phyloP scores from a whole-genome alignment of 352 stramenopile species.

The Hyaloperonospora arabidopsidis region DNA sequence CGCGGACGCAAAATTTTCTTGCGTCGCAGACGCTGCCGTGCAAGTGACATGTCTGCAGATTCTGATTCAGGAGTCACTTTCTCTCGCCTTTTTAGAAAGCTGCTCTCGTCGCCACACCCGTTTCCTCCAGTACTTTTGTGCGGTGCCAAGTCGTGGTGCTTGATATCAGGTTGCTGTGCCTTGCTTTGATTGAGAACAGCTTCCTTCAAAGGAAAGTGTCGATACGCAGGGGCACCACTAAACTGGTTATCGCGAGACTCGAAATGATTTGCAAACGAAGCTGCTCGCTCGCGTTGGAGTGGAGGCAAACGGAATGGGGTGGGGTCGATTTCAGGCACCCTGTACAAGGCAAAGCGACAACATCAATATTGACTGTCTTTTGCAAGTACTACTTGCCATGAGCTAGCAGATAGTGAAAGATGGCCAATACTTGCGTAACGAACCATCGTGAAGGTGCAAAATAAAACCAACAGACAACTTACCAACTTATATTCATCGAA shows the following conservation, averaged over 20 bases:
- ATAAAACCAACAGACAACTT: slow-evolving; percentile 22
- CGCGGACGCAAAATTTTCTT: slow-evolving; percentile 16
- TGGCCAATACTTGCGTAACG: slow-evolving; percentile 15
- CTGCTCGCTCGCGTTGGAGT: slow-evolving; percentile 17
- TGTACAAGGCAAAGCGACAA: slow-evolving; percentile 2
- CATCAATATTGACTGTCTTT: slow-evolving; percentile 4
- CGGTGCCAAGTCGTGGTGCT: slow-evolving; percentile 4
- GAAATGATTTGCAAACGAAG: slow-evolving; percentile 20
- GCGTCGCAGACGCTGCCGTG: slow-evolving; percentile 11
- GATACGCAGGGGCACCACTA: slow-evolving; percentile 4
- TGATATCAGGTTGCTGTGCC: slow-evolving; percentile 11
- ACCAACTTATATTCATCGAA: slow-evolving; percentile 13
- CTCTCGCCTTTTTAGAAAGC: slow-evolving; percentile 10
- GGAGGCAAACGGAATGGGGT: slow-evolving; percentile 2
- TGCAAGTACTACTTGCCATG: not conserved
- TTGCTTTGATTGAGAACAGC: slow-evolving; percentile 42
- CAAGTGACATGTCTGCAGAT: slow-evolving; percentile 1
- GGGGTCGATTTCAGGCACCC: slow-evolving; percentile 14
- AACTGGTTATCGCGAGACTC: slow-evolving; percentile 13
- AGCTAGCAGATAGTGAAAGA: slow-evolving; percentile 16
- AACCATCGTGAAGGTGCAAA: slow-evolving; percentile 8
- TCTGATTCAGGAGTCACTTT: slow-evolving; percentile 1
- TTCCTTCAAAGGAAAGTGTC: slow-evolving; percentile 47
- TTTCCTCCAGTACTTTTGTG: slow-evolving; percentile 1
- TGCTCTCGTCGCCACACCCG: slow-evolving; percentile 15